Conservation (phyloP, 345 rosid species). For the Boechera stricta region DNA sequence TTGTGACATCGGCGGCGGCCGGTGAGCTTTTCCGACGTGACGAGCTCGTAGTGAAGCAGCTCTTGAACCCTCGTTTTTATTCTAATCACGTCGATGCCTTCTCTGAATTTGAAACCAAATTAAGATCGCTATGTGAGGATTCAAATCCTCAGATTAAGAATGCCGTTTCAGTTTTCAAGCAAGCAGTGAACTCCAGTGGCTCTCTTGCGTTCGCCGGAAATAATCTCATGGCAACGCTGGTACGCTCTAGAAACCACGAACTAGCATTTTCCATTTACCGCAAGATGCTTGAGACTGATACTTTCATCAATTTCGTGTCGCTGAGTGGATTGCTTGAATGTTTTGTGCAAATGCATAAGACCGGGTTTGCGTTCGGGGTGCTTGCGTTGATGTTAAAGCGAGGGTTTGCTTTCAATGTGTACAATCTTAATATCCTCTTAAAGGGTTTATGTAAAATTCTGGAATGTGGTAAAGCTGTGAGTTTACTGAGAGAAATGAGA, state of each 20-base stretch:
- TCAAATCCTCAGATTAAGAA: slow-evolving; percentile 45
- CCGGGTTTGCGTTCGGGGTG: slow-evolving; percentile 54
- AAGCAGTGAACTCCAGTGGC: slow-evolving; percentile 47
- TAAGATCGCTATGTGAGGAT: slow-evolving; percentile 48
- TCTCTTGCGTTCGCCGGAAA: slow-evolving; percentile 48
- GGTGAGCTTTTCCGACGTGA: slow-evolving; percentile 28
- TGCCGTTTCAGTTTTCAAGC: slow-evolving; percentile 55
- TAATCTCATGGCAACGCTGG: slow-evolving; percentile 57
- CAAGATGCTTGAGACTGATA: slow-evolving; percentile 48
- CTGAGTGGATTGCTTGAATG: slow-evolving; percentile 63
- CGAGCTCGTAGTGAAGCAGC: slow-evolving; percentile 2
- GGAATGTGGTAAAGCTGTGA: slow-evolving; percentile 45
- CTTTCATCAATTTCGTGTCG: slow-evolving; percentile 52
- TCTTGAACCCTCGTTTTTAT: slow-evolving; percentile 15
- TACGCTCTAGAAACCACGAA: slow-evolving; percentile 57
- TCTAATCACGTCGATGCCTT: slow-evolving; percentile 1
- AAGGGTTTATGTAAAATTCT: slow-evolving; percentile 60
- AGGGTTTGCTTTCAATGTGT: slow-evolving; percentile 55
- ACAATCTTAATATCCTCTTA: slow-evolving; percentile 54
- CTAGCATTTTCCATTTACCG: slow-evolving; percentile 55
- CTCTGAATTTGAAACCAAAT: slow-evolving; percentile 47
- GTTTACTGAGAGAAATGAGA: slow-evolving; percentile 55
- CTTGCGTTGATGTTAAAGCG: slow-evolving; percentile 61
- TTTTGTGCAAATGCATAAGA: slow-evolving; percentile 49
- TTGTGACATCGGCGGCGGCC: slow-evolving; percentile 29